Conservation (phyloP, 1,284 basidiomycete species). For the Moesziomyces antarcticus region DNA sequence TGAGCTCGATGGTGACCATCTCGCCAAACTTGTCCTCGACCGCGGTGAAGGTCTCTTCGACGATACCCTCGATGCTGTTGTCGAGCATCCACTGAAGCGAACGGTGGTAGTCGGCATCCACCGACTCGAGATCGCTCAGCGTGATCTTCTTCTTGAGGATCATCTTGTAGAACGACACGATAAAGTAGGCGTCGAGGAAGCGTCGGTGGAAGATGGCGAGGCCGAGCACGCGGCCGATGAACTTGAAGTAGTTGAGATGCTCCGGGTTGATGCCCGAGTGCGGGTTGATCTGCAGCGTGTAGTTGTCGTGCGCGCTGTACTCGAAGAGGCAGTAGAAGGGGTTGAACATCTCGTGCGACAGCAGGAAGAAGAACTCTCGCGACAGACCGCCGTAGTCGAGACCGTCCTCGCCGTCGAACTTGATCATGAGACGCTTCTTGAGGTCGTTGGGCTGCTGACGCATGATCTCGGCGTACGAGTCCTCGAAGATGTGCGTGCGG, state of each 20-base stretch:
- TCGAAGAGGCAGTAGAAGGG: conserved; percentile 96
- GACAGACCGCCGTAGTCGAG: conserved; percentile 98
- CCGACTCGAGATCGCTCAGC: conserved; percentile 64
- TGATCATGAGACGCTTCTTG: conserved; percentile 97
- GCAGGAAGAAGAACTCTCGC: conserved; percentile 99
- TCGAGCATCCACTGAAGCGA: conserved; percentile 90
- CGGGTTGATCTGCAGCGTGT: conserved; percentile 97
- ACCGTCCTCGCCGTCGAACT: conserved; percentile 98
- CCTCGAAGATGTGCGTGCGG: conserved; percentile 92
- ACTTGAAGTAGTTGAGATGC: conserved; percentile 99
- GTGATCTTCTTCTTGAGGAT: conserved; percentile 70
- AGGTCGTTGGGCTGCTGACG: conserved; percentile 90
- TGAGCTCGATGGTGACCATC: conserved; percentile 91
- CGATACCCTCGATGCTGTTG: conserved; percentile 66
- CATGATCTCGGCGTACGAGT: conserved; percentile 96
- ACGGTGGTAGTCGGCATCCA: conserved; percentile 75
- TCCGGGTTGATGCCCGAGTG: conserved; percentile 98
- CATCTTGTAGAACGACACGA: conserved; percentile 99
- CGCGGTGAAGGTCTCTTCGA: conserved; percentile 67
- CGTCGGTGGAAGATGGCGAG: conserved; percentile 97
- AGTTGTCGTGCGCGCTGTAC: conserved; percentile 99
- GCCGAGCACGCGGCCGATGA: conserved; percentile 92
- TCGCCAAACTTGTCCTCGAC: conserved; percentile 98
- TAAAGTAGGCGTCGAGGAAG: conserved; percentile 99
- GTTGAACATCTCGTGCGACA: conserved; percentile 85